These are phyloP conservation scores for Auxenochlorella pyrenoidosa DNA, from an alignment of 139 green algal genomes.

Conservation along the genomic window DNA sequence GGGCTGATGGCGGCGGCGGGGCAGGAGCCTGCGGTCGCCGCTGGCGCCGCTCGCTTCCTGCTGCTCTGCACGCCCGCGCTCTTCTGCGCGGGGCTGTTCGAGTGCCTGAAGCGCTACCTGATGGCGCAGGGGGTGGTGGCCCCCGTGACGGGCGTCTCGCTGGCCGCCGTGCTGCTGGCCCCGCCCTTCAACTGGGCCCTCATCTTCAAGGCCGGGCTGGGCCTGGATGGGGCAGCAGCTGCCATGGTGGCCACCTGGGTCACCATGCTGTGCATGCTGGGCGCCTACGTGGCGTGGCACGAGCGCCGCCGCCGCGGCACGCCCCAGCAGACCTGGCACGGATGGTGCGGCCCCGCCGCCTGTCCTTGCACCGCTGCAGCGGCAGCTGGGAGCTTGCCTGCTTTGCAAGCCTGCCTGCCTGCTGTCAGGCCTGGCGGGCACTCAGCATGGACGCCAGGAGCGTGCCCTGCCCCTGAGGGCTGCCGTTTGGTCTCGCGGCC, in stretches of 20 bases:
- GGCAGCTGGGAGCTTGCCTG: background rate
- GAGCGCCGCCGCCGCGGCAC: conserved; percentile 19
- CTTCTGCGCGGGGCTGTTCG: conserved; percentile 42
- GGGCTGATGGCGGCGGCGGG: conserved; percentile 58
- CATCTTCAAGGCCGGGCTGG: conserved; percentile 43
- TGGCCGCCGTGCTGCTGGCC: conserved; percentile 15
- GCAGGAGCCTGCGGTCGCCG: conserved; percentile 57
- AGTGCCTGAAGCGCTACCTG: conserved; percentile 69
- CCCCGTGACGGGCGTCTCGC: conserved; percentile 48
- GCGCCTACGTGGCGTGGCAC: background rate
- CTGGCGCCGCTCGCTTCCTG: conserved; percentile 55
- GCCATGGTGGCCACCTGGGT: conserved; percentile 59
- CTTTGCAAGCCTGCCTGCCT: too few relatives aligned
- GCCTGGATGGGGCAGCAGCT: conserved; percentile 72
- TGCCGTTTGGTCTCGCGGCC: too few relatives aligned
- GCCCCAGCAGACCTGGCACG: conserved; percentile 65
- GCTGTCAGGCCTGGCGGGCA: background rate
- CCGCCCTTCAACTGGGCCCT: conserved; percentile 56
- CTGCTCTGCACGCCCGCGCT: conserved; percentile 53
- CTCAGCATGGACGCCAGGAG: background rate
- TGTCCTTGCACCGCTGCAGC: background rate
- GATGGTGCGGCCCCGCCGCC: conserved; percentile 40
- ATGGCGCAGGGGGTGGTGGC: conserved; percentile 67
- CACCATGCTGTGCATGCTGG: conserved; percentile 33
- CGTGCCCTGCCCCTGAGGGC: too few relatives aligned